Evolutionary conservation across 1,139 yeast species (phyloP), one percentile per base, ranked within the genome.

Genomic region (Komagataea norvegica): DNA sequence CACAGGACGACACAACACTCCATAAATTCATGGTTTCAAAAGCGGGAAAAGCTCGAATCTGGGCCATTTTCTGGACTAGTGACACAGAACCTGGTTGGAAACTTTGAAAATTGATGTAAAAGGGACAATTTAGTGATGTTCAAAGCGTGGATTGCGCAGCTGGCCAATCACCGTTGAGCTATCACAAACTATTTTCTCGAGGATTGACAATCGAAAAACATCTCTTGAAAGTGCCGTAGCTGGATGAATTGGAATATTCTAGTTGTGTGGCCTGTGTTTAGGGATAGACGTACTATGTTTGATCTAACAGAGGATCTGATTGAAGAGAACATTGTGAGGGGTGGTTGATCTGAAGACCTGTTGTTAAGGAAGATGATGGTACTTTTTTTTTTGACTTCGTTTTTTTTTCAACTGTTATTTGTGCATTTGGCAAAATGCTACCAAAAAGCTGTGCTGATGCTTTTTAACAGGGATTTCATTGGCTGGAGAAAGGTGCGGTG

Each of bases 291-390:
- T 49, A 53, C 57, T 36, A 53, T 49, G 47, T 53, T 53, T 44
- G 49, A 46, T 46, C 51, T 53, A 41, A 53, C 53, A 49, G 57
- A 46, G 43, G 54, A 48, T 53, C 57, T 53, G 47, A 53, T 27
- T 35, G 57, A 49, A 40, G 56, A 50, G 51, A 53, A 53, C 57
- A 53, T 53, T 36, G 33, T 38, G 29, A 23, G 16, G 24, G 32
- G 27, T 21, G 21, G 24, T 24, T 37, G 31, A 35, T 30, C 34
- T 31, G 22, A 29, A 13, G 25, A 35, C 35, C 39, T 35, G 28
- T 23, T 31, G 28, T 20, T 19, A 20, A 14, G 19, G 18, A 29
- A 25, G 15, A 24, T 16, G 22, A 19, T 15, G 21, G 11, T 31
- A 31, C 29, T 36, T 31, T 38, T 33, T 26, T 32, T 29, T 25